Percentiles rank a stretch among this genome's conserved stretches.
phyloP scores from a whole-genome alignment of 345 rosid species.

The Rhodamnia rubescens region DNA sequence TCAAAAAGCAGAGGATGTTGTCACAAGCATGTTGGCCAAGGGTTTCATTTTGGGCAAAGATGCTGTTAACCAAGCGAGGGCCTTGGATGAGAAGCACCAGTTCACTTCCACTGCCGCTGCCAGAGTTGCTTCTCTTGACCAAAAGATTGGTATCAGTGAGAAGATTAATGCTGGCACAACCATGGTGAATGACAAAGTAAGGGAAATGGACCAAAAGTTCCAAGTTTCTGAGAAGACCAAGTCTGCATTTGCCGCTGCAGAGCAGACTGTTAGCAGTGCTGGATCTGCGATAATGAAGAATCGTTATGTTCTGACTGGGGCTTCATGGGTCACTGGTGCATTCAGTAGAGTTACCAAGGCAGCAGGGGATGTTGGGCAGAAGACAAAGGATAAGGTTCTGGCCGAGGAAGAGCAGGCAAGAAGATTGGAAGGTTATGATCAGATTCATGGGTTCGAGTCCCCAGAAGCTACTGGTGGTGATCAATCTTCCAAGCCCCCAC shows the following conservation, averaged over 20 bases:
- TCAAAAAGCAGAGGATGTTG: slow-evolving; percentile 86
- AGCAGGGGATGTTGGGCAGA: slow-evolving; percentile 84
- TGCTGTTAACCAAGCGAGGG: slow-evolving; percentile 63
- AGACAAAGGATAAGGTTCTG: slow-evolving; percentile 65
- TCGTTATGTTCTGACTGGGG: slow-evolving; percentile 63
- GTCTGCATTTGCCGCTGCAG: slow-evolving; percentile 68
- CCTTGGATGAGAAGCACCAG: slow-evolving; percentile 74
- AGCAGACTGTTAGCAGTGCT: slow-evolving; percentile 75
- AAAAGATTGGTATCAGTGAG: slow-evolving; percentile 65
- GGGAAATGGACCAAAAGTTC: slow-evolving; percentile 76
- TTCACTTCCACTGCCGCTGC: slow-evolving; percentile 74
- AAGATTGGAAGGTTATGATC: slow-evolving; percentile 34
- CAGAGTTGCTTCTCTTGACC: slow-evolving; percentile 68
- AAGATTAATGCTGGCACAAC: slow-evolving; percentile 70
- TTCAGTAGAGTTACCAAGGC: slow-evolving; percentile 71
- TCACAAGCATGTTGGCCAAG: slow-evolving; percentile 81
- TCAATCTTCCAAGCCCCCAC: slow-evolving; percentile 28
- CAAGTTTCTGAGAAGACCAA: slow-evolving; percentile 92
- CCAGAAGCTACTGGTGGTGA: neutral
- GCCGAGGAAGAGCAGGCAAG: slow-evolving; percentile 40
- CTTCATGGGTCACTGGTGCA: slow-evolving; percentile 78
- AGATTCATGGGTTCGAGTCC: neutral
- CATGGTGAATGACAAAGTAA: slow-evolving; percentile 67
- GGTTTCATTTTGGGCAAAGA: slow-evolving; percentile 88
- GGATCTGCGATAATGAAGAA: slow-evolving; percentile 83